phyloP scores from a whole-genome alignment of 169 alveolate species.

The Neospora caninum region DNA sequence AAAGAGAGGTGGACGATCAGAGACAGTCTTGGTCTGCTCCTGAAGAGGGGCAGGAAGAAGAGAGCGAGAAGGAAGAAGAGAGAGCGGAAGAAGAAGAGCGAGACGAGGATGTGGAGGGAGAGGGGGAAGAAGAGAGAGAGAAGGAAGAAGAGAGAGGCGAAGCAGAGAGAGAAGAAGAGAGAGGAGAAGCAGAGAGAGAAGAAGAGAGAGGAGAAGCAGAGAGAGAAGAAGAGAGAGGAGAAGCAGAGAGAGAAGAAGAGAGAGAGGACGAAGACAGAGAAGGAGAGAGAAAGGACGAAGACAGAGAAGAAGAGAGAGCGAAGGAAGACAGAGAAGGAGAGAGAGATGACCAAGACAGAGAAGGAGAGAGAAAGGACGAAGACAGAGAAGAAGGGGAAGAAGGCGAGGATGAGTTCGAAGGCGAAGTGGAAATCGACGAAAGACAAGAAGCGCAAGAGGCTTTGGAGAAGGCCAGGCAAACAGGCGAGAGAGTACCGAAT shows the following conservation, averaged over 20 bases:
- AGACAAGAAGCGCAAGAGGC: slow-evolving; percentile 6
- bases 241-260: neutral
- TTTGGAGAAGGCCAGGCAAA: neutral
- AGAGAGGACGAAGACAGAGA: neutral
- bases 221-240: neutral
- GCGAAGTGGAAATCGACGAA: neutral
- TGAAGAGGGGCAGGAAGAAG: neutral
- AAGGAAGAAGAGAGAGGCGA: neutral
- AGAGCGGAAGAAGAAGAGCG: neutral
- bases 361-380: neutral
- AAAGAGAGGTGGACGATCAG: no score
- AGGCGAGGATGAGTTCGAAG: neutral
- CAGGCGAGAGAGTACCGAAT: neutral
- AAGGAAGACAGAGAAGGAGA: neutral
- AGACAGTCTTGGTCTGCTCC: no score
- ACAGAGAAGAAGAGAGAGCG: neutral
- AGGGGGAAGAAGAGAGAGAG: neutral
- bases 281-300: neutral
- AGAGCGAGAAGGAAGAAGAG: neutral
- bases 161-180: neutral
- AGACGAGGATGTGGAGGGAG: neutral
- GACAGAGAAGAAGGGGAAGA: neutral
- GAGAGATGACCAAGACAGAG: neutral
- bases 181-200: neutral
- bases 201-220: neutral